A percentile compares a stretch with the other conserved stretches of the same genome.
These are phyloP conservation scores for Penicillium simplicissimum DNA, from an alignment of 495 filamentous ascomycete species.

Conservation along the genomic window DNA sequence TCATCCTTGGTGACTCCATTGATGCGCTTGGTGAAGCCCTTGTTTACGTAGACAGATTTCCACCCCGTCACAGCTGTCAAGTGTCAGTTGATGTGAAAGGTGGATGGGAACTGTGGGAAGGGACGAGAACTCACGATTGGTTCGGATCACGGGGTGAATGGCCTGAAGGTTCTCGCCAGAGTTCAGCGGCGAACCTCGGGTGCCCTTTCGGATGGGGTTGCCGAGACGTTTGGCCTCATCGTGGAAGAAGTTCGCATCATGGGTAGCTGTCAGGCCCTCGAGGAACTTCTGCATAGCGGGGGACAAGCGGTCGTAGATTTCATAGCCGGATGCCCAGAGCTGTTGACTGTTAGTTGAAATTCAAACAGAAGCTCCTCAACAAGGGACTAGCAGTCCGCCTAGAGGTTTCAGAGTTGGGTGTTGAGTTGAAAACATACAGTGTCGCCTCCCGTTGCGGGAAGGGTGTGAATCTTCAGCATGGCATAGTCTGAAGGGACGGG, in stretches of 20 bases:
- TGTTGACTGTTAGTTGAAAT: background rate
- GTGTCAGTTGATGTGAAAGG: background rate
- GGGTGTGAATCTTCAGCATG: conserved; percentile 1
- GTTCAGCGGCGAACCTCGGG: background rate
- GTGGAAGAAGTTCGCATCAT: conserved; percentile 1
- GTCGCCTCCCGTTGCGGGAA: background rate
- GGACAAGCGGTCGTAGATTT: conserved; percentile 1
- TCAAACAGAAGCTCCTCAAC: background rate
- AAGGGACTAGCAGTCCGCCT: background rate
- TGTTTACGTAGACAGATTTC: conserved; percentile 5
- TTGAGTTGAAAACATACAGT: background rate
- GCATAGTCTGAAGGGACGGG: conserved; percentile 2
- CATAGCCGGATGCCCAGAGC: conserved; percentile 4
- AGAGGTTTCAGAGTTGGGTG: background rate
- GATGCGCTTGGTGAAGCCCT: conserved; percentile 5
- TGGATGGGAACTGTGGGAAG: background rate
- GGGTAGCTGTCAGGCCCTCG: conserved; percentile 1
- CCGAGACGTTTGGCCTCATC: conserved; percentile 1
- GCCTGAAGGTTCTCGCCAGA: background rate
- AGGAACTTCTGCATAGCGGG: background rate
- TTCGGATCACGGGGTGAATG: background rate
- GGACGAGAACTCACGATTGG: background rate
- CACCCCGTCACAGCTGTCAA: background rate
- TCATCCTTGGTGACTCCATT: conserved; percentile 4
- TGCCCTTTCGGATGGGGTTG: background rate